Conservation (phyloP, 164 flowering plant species). For the Vitis rupestris region DNA sequence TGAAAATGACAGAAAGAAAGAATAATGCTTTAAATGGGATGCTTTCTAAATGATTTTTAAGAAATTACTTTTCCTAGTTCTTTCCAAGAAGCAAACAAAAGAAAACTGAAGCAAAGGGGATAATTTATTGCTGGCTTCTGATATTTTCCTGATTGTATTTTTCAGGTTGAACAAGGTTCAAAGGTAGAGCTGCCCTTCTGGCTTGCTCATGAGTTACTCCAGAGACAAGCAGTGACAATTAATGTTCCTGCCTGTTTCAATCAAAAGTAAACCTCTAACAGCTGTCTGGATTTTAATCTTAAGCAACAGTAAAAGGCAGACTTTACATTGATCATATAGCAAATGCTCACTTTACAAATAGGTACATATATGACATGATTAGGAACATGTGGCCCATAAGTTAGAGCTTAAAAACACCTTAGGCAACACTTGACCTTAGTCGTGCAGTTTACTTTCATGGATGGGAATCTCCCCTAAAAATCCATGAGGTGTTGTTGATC, state of each 20-base stretch:
- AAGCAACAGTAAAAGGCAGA: neutral
- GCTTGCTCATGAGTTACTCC: conserved; percentile 79
- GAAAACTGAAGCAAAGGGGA: neutral
- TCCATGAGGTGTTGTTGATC: too few relatives aligned
- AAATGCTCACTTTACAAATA: neutral
- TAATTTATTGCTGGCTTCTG: neutral
- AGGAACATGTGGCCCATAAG: too few relatives aligned
- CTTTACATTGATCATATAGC: too few relatives aligned
- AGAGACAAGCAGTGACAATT: conserved; percentile 59
- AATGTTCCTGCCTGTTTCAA: conserved; percentile 67
- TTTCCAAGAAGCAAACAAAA: too few relatives aligned
- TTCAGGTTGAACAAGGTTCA: conserved; percentile 83
- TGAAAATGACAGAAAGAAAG: too few relatives aligned
- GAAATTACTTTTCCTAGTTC: neutral
- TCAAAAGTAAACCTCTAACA: conserved; percentile 50
- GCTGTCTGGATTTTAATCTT: neutral
- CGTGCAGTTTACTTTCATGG: too few relatives aligned
- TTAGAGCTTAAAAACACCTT: too few relatives aligned
- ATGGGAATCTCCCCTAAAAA: too few relatives aligned
- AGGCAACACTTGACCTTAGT: too few relatives aligned
- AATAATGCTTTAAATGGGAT: neutral
- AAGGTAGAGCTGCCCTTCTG: conserved; percentile 89
- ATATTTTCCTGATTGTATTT: conserved; percentile 5
- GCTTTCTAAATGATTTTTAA: neutral
- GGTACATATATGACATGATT: too few relatives aligned